Percentiles rank a stretch among this genome's conserved stretches.
phyloP scores from a whole-genome alignment of 1,139 yeast genomes.

The Sugiyamaella grinbergsii region DNA sequence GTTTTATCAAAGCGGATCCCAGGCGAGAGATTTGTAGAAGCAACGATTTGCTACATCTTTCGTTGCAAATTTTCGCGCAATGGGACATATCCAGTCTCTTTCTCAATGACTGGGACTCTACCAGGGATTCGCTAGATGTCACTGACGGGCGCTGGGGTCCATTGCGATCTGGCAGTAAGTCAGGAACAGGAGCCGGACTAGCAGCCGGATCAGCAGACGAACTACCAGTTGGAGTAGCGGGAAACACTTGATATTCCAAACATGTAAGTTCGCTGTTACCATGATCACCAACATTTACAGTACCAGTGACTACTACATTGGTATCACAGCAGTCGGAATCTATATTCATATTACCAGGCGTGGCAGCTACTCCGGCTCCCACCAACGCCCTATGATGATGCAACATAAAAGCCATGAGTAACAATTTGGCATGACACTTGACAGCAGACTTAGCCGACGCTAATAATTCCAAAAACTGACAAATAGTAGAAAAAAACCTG shows the following conservation, averaged over 20 bases:
- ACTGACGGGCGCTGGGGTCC: not conserved
- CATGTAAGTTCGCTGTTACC: constrained; percentile 4
- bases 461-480: constrained; percentile 27
- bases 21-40: constrained; percentile 26
- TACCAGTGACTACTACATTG: constrained; percentile 3
- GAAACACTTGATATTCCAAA: constrained; percentile 12
- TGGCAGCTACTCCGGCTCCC: constrained; percentile 12
- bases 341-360: not conserved
- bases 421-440: constrained; percentile 33
- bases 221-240: constrained; percentile 3
- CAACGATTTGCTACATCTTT: constrained; percentile 23
- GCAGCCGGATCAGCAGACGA: no score
- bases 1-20: constrained; percentile 29
- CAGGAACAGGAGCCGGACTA: not conserved
- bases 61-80: constrained; percentile 20
- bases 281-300: not conserved
- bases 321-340: not conserved
- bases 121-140: not conserved
- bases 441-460: constrained; percentile 30
- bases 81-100: constrained; percentile 7
- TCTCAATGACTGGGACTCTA: not conserved
- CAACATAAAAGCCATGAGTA: constrained; percentile 35
- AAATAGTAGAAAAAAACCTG: constrained; percentile 22
- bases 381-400: constrained; percentile 27
- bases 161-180: no score